Percentiles rank a stretch among this genome's conserved stretches.
Evolutionary conservation across 129 eudicot species (phyloP).

Genomic region (carrot (Daucus carota)): DH1_v3.0 NC_030384.2:38255501-38256000

Average conservation of each 20-base stretch:
- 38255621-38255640: not conserved
- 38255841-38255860: constrained; percentile 85
- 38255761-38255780: constrained; percentile 34
- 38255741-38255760: constrained; percentile 42
- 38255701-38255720: constrained; percentile 97
- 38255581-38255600: constrained; percentile 29
- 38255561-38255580: constrained; percentile 94
- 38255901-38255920: constrained; percentile 3
- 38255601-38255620: constrained; percentile 10
- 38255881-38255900: constrained; percentile 17
- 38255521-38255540: constrained; percentile 69
- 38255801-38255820: constrained; percentile 72
- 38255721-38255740: constrained; percentile 93
- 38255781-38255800: constrained; percentile 29
- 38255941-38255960: not conserved
- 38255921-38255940: constrained; percentile 21
- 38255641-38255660: not conserved
- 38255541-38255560: constrained; percentile 97
- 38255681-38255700: constrained; percentile 91
- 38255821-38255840: constrained; percentile 54
- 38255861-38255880: constrained; percentile 35
- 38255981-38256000: not conserved
- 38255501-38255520: constrained; percentile 92
- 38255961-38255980: not conserved
- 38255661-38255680: constrained; percentile 79